Base-by-base conservation (phyloP, 2,329 filamentous ascomycete genomes). In the Whalleya microplaca region DNA sequence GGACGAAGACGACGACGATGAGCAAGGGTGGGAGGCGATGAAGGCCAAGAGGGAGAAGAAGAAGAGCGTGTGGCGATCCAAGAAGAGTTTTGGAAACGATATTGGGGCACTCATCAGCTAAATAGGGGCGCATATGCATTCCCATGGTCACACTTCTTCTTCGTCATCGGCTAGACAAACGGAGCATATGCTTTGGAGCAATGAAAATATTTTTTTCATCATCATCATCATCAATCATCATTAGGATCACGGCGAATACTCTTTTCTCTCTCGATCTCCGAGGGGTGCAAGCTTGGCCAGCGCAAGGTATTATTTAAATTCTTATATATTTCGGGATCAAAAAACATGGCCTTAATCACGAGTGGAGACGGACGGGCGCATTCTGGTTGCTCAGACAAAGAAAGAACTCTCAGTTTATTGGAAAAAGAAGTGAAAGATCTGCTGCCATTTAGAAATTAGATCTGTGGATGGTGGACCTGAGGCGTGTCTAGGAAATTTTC, bases 21-120 rank as follows among this genome's bases (percentile, higher is more conserved):
- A 89, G 51, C 78, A 87, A 66, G 87, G 84, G 16, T 90, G 87
- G 87, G 85, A 84, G 59, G 84, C 85, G 27, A 88, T 90, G 85
- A 85, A 84, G 68, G 84, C 84, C 53, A 88, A 88, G 75, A 78
- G 85, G 55, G 85, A 88, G 55, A 84, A 87, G 77, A 89, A 88
- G 76, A 83, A 81, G 67, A 84, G 83, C n/a, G 62, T 83, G 37
- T 89, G 87, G 87, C 82, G 79, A 70, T 78, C 76, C 43, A 89
- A 87, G 75, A 88, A 87, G 73, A 75, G 71, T 43, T 68, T 79
- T 19, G 76, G 76, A 32, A 75, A 73, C 51, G 80, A 81, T 32
- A 72, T 84, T 45, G 76, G 79, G 41, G 73, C 78, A 20, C 72
- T 82, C 61, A 80, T 82, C 65, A 75, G 64, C 65, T 77, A 67